Conservation (phyloP, 352 stramenopile genomes). For the Pilasporangium apinafurcum region DNA sequence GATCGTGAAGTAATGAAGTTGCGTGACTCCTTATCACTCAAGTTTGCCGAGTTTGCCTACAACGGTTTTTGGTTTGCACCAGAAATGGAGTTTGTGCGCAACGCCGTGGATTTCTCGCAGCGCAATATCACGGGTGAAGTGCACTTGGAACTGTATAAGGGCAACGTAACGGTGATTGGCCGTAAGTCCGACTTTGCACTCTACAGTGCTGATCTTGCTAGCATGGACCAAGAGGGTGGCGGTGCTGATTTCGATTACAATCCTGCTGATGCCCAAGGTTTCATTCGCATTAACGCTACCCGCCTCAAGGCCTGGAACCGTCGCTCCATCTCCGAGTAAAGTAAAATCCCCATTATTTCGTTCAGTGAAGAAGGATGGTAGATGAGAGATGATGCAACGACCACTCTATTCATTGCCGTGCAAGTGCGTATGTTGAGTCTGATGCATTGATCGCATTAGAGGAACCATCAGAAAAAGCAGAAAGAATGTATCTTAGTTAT, state of each 20-base stretch:
- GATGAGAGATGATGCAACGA: too few relatives aligned
- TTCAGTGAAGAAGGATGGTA: too few relatives aligned
- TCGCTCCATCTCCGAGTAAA: slow-evolving; percentile 45
- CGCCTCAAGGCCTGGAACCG: slow-evolving; percentile 93
- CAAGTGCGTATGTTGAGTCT: too few relatives aligned
- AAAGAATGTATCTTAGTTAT: too few relatives aligned
- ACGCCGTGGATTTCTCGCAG: slow-evolving; percentile 94
- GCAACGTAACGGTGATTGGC: slow-evolving; percentile 94
- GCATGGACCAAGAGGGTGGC: slow-evolving; percentile 98
- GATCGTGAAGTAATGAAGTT: slow-evolving; percentile 95
- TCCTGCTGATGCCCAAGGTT: slow-evolving; percentile 95
- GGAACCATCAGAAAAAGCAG: too few relatives aligned
- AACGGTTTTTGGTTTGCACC: slow-evolving; percentile 99
- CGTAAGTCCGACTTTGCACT: slow-evolving; percentile 90
- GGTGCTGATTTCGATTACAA: slow-evolving; percentile 97
- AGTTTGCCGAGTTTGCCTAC: slow-evolving; percentile 98
- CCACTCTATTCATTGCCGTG: too few relatives aligned
- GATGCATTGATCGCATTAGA: too few relatives aligned
- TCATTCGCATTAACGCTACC: slow-evolving; percentile 98
- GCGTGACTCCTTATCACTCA: slow-evolving; percentile 89
- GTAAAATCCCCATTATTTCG: too few relatives aligned
- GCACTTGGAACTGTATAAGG: slow-evolving; percentile 97
- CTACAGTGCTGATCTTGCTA: slow-evolving; percentile 97
- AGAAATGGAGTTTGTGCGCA: slow-evolving; percentile 97
- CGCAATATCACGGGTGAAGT: slow-evolving; percentile 93